Conservation (phyloP, 2,329 filamentous ascomycete genomes). For the Chrysosporium keratinophilum region DNA sequence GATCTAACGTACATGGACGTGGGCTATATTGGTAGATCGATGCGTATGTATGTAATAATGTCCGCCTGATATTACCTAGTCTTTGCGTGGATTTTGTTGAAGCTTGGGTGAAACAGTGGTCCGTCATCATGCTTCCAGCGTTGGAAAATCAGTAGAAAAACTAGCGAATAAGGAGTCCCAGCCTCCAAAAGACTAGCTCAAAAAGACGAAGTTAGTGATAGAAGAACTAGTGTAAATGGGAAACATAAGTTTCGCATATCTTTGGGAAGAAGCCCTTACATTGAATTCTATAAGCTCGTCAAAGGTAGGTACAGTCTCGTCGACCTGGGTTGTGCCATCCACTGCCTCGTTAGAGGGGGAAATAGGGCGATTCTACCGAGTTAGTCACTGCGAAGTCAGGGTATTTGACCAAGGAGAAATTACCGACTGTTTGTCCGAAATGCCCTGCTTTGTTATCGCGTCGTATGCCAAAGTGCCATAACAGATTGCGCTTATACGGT, state of each 20-base stretch:
- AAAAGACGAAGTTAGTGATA: neutral
- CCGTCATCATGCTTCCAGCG: neutral
- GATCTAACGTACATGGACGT: too few relatives aligned
- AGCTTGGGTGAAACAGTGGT: too few relatives aligned
- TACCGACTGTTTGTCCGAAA: neutral
- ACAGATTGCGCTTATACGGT: constrained; percentile 29
- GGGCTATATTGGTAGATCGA: too few relatives aligned
- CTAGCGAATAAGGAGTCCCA: constrained; percentile 17
- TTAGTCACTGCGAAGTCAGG: neutral
- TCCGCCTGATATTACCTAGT: too few relatives aligned
- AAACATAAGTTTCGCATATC: too few relatives aligned
- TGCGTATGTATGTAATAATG: too few relatives aligned
- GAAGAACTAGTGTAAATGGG: neutral
- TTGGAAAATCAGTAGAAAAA: constrained; percentile 6
- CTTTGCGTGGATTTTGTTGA: too few relatives aligned
- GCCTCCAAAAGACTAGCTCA: neutral
- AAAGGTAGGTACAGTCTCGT: neutral
- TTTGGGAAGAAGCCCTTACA: constrained; percentile 1
- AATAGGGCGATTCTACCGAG: neutral
- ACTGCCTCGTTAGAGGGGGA: neutral
- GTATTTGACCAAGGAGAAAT: neutral
- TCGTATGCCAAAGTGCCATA: constrained; percentile 29
- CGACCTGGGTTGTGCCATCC: neutral
- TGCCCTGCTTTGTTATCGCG: constrained; percentile 11
- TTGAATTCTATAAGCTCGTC: constrained; percentile 10